A percentile compares a stretch with the other conserved stretches of the same genome.
These are phyloP conservation scores for Beauveria sp. DNA, from an alignment of 2,329 filamentous ascomycete species.

Conservation along the genomic window DNA sequence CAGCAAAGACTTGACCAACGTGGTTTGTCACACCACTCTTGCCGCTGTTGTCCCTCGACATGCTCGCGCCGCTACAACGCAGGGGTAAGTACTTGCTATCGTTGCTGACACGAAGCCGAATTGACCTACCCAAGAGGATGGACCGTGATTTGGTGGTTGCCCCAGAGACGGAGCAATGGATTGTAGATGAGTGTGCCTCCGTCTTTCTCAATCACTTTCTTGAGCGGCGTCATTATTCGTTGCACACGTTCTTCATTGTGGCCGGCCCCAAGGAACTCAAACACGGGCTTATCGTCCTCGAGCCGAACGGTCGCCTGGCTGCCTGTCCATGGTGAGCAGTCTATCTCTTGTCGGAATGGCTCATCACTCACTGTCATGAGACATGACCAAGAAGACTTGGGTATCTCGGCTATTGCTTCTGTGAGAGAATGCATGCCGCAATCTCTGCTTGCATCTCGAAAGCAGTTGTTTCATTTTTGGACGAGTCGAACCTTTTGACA, in stretches of 20 bases:
- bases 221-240: conserved; percentile 43
- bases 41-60: conserved; percentile 52
- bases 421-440: conserved; percentile 28
- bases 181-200: conserved; percentile 54
- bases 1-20: conserved; percentile 50
- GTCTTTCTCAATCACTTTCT: conserved; percentile 46
- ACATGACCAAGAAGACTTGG: conserved; percentile 59
- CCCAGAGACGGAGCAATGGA: conserved; percentile 49
- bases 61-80: conserved; percentile 47
- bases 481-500: neutral
- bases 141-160: conserved; percentile 53
- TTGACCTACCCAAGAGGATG: conserved; percentile 49
- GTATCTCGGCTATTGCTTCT: conserved; percentile 27
- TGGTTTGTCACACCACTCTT: conserved; percentile 53
- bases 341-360: neutral
- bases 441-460: neutral
- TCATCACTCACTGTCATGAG: conserved; percentile 46
- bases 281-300: conserved; percentile 49
- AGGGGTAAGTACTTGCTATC: neutral
- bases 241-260: conserved; percentile 45
- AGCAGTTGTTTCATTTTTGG: neutral
- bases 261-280: conserved; percentile 53
- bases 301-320: conserved; percentile 54
- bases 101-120: neutral
- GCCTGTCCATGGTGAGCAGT: conserved; percentile 21